phyloP scores from a whole-genome alignment of 2,329 filamentous ascomycete species.

The Diaporthe caulivora region DNA sequence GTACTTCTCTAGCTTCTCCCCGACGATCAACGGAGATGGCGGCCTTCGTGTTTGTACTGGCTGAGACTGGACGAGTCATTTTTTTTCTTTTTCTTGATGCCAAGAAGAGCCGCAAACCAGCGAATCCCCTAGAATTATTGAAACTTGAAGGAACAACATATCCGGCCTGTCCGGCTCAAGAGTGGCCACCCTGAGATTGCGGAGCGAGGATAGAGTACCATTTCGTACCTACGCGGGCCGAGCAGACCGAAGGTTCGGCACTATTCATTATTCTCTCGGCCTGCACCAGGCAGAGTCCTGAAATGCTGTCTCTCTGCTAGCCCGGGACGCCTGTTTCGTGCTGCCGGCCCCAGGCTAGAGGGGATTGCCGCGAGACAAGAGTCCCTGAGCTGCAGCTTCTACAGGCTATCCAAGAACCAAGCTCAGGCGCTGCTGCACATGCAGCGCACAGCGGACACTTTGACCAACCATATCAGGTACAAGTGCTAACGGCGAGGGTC shows the following conservation, averaged over 20 bases:
- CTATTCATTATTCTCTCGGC: not conserved
- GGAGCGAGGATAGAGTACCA: not conserved
- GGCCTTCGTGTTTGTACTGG: constrained; percentile 13
- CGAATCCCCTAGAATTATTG: not conserved
- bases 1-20: not conserved
- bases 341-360: not conserved
- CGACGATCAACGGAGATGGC: constrained; percentile 18
- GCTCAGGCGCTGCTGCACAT: constrained; percentile 14
- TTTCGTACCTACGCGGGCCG: not conserved
- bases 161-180: constrained; percentile 17
- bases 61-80: constrained; percentile 12
- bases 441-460: not conserved
- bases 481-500: not conserved
- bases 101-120: constrained; percentile 1
- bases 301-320: not conserved
- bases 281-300: not conserved
- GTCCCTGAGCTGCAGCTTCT: constrained; percentile 4
- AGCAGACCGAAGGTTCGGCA: not conserved
- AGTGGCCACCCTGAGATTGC: not conserved
- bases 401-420: not conserved
- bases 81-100: not conserved
- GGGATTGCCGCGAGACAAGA: not conserved
- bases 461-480: constrained; percentile 6
- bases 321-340: not conserved
- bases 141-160: not conserved